Evolutionary conservation across 2,329 filamentous ascomycete species (phyloP), one percentile per base, ranked within the genome.

Genomic region (Periconia digitata): DNA sequence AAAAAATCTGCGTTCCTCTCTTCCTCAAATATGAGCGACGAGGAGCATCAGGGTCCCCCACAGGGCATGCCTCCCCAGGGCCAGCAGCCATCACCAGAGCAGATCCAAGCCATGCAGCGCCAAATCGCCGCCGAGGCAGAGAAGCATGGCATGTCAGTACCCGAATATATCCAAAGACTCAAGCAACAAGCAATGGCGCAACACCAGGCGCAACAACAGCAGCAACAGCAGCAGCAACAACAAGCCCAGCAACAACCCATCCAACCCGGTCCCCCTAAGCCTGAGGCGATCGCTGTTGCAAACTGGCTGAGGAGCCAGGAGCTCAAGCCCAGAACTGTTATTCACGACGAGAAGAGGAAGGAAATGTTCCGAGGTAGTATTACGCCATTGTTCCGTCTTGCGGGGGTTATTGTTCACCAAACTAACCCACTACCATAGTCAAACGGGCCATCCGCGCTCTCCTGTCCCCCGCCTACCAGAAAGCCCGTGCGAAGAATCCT

Each of bases 271-370:
- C 90, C 92, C 20, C 90, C 92, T 5, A 94, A 95, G 62, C 92
- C 92, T 34, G 85, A 91, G 64, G 92, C 91, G 17, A 75, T 97
- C 39, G 91, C 92, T 8, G 82, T 99, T 46, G 95, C 94, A 58
- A 87, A 90, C 65, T 99, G 95, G 74, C 76, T 99, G 50, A 85
- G 85, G 59, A 73, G 81, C 49, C 92, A 96, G 74, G 84, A 94
- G 50, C 76, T 99, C 56, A 99, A 99, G 81, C 81, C 83, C 16
- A 82, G 94, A 55, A 96, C 92, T 16, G 92, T 89, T 70, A 95
- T 99, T 56, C 82, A 97, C 57, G 92, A 96, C 58, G 94, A 94
- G 63, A 92, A 96, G 79, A 84, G 94, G 64, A 97, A 96, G 76
- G 92, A 99, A 58, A 95, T 99, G 89, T 97, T 99, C 74, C 88